phyloP scores from a whole-genome alignment of 1,284 basidiomycete species.

The Ganoderma resinaceum region DNA sequence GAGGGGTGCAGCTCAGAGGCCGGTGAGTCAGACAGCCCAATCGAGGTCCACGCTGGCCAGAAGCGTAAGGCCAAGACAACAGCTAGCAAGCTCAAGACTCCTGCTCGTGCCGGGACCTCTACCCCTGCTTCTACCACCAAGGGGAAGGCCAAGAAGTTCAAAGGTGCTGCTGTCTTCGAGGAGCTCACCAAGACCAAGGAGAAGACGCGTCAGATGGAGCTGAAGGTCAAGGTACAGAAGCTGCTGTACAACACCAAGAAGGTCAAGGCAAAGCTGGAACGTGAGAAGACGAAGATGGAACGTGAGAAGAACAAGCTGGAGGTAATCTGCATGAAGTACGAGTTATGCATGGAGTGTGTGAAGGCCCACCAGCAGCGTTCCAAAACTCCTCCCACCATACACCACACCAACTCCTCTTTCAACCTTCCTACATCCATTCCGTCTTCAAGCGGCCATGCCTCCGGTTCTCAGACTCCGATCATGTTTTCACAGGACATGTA shows the following conservation, averaged over 20 bases:
- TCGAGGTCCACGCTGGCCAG: neutral
- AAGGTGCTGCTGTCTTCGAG: neutral
- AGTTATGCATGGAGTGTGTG: neutral
- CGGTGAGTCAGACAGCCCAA: neutral
- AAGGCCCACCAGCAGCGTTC: neutral
- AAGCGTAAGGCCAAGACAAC: neutral
- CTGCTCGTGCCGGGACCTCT: neutral
- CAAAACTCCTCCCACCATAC: too few relatives aligned
- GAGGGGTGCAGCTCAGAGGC: neutral
- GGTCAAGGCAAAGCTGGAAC: neutral
- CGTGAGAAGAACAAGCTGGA: neutral
- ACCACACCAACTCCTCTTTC: too few relatives aligned
- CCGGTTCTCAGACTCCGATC: too few relatives aligned
- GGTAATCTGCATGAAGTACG: neutral
- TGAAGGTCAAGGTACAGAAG: neutral
- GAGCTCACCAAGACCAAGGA: neutral
- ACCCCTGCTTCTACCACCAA: neutral
- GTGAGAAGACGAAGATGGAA: neutral
- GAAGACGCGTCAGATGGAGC: neutral
- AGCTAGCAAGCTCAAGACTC: neutral
- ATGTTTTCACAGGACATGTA: too few relatives aligned
- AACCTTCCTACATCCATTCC: too few relatives aligned
- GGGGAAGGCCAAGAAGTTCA: neutral
- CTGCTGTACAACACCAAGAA: neutral
- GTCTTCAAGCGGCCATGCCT: too few relatives aligned